A percentile compares a stretch with the other conserved stretches of the same genome.
phyloP scores from a whole-genome alignment of 768 basidiomycete species.

The Tephrocybe sp. region DNA sequence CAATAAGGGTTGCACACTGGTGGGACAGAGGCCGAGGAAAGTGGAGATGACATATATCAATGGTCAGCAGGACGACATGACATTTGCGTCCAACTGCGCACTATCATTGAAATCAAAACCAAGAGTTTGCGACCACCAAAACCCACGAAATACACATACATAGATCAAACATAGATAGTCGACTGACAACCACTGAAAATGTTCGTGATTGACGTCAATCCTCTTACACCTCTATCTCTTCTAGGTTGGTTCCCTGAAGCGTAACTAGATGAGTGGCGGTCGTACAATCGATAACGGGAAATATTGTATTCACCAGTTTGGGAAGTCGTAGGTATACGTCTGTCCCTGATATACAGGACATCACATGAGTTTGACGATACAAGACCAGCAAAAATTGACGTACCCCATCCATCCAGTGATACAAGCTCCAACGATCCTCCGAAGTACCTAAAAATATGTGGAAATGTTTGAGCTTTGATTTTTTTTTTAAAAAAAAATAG shows the following conservation, averaged over 20 bases:
- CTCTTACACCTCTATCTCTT: slow-evolving; percentile 73
- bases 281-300: neutral
- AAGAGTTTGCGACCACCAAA: too few relatives aligned
- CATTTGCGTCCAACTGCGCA: too few relatives aligned
- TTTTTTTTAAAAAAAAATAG: neutral
- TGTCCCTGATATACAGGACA: slow-evolving; percentile 48
- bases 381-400: slow-evolving; percentile 20
- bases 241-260: slow-evolving; percentile 75
- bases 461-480: neutral
- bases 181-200: too few relatives aligned
- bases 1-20: neutral
- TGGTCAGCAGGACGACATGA: slow-evolving; percentile 1
- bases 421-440: slow-evolving; percentile 79
- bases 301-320: slow-evolving; percentile 55
- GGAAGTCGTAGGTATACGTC: slow-evolving; percentile 82
- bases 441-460: slow-evolving; percentile 58
- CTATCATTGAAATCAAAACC: too few relatives aligned
- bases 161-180: too few relatives aligned
- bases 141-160: too few relatives aligned
- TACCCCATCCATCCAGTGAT: slow-evolving; percentile 83
- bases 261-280: neutral
- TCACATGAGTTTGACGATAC: neutral
- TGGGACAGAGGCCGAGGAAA: neutral
- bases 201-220: neutral
- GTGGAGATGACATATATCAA: slow-evolving; percentile 10